A percentile compares a stretch with the other conserved stretches of the same genome.
These are phyloP conservation scores for Cordyceps javanica DNA, from an alignment of 2,329 filamentous ascomycete genomes.

Conservation along the genomic window DNA sequence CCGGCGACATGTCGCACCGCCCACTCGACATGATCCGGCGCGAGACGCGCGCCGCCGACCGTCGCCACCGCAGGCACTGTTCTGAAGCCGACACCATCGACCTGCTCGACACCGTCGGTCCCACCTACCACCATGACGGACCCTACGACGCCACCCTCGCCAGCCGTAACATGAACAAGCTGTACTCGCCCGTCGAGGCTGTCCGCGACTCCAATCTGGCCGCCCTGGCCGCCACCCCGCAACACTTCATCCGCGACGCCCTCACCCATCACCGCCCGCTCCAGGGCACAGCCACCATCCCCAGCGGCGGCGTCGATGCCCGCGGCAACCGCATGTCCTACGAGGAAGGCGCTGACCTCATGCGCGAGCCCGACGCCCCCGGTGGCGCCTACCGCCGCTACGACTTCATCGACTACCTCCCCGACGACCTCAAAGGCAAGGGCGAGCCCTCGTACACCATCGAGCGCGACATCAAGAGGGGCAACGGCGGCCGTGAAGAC, in stretches of 20 bases:
- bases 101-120: slow-evolving; percentile 62
- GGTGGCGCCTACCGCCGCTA: slow-evolving; percentile 76
- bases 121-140: slow-evolving; percentile 79
- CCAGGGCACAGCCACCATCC: slow-evolving; percentile 72
- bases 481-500: slow-evolving; percentile 34
- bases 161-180: slow-evolving; percentile 61
- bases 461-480: slow-evolving; percentile 60
- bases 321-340: slow-evolving; percentile 70
- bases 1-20: slow-evolving; percentile 58
- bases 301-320: slow-evolving; percentile 63
- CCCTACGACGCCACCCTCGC: slow-evolving; percentile 80
- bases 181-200: slow-evolving; percentile 68
- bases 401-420: slow-evolving; percentile 62
- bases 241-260: slow-evolving; percentile 69
- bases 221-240: slow-evolving; percentile 73
- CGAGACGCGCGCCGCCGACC: slow-evolving; percentile 59
- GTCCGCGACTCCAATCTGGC: slow-evolving; percentile 66
- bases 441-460: slow-evolving; percentile 69
- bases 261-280: slow-evolving; percentile 69
- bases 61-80: slow-evolving; percentile 58
- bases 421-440: slow-evolving; percentile 76
- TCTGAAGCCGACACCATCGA: slow-evolving; percentile 76
- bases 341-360: slow-evolving; percentile 79
- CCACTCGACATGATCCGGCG: slow-evolving; percentile 62
- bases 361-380: slow-evolving; percentile 61